Conservation (phyloP, 1,284 basidiomycete genomes). For the Vanrija sp. region DNA sequence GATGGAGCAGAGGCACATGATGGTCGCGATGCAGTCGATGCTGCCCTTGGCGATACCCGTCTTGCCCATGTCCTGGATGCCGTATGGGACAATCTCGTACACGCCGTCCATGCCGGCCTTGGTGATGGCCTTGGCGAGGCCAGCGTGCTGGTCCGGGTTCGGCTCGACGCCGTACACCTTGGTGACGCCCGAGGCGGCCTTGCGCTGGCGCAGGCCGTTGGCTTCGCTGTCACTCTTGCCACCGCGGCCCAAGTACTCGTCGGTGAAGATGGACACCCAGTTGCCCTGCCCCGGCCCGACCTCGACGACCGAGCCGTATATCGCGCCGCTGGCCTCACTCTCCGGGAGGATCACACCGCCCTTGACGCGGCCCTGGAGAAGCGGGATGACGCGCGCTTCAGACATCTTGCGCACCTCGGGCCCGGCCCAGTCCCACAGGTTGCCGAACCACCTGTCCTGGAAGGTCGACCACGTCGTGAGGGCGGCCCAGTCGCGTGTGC, state of each 20-base stretch:
- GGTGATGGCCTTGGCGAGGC: background rate
- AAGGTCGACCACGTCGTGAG: constrained; percentile 6
- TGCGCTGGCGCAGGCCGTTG: background rate
- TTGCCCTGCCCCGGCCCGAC: constrained; percentile 16
- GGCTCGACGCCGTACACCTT: constrained; percentile 18
- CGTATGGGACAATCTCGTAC: constrained; percentile 9
- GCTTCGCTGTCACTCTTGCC: background rate
- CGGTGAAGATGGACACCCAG: constrained; percentile 16
- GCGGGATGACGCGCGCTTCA: constrained; percentile 11
- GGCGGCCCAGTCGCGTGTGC: background rate
- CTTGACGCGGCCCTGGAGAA: constrained; percentile 15
- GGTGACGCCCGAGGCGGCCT: too few species aligned
- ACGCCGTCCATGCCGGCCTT: constrained; percentile 10
- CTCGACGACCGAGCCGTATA: constrained; percentile 13
- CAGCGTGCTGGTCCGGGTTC: constrained; percentile 13
- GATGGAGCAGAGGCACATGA: constrained; percentile 17
- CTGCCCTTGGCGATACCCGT: constrained; percentile 7
- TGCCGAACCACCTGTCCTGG: constrained; percentile 14
- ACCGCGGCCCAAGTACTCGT: constrained; percentile 5
- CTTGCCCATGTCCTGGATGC: constrained; percentile 12
- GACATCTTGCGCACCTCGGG: constrained; percentile 6
- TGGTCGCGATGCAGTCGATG: constrained; percentile 15
- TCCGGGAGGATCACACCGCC: constrained; percentile 1
- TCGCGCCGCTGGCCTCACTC: background rate
- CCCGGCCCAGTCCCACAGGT: constrained; percentile 7